Evolutionary conservation across 2,329 filamentous ascomycete genomes (phyloP), one percentile per base, ranked within the genome.

Genomic region (Sarocladium brachiariae): DNA sequence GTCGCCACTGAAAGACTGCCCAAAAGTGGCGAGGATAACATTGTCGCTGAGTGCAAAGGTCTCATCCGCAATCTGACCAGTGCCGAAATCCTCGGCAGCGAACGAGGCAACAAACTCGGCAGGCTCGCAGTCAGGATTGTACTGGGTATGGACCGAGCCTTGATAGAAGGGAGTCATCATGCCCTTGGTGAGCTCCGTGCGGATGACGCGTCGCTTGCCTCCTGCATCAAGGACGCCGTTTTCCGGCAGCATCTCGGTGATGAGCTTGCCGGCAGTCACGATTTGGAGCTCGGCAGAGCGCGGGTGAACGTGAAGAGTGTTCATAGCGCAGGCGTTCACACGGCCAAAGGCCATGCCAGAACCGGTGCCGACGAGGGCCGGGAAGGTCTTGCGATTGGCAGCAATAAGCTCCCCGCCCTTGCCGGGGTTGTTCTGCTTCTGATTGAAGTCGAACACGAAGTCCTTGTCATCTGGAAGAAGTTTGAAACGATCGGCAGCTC

Each of bases 341-440:
- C 73, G 73, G 35, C 74, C 76, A 7, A 80, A 63, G 2, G 75
- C 74, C 67, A 77, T 76, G 52, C 70, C 70, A 31, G 73, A 63
- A 18, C 71, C 71, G 3, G 74, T 76, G 45, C 73, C 71, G 18
- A 78, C 73, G 18, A 81, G 71, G 23, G 77, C 75, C 2, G 78
- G 78, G 64, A 81, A 81, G 31, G 71, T 74, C 63, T 75, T 74
- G 59, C 77, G 71, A 65, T 80, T 78, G 39, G 77, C 75, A 18
- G 70, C 66, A 33, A 76, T 63, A 53, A 78, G 67, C 57, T 75
- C 67, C 35, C 76, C 76, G 34, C 74, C 76, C 39, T 65, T 61
- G 21, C 51, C 51, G 18, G 51, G 46, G 37, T 52, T 48, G 24
- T 39, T 13, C 43, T 52, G 51, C 13, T 24, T 19, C 50, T 57